Evolutionary conservation across 495 filamentous ascomycete species (phyloP).

Genomic region (Hyaloscypha finlandica): DNA sequence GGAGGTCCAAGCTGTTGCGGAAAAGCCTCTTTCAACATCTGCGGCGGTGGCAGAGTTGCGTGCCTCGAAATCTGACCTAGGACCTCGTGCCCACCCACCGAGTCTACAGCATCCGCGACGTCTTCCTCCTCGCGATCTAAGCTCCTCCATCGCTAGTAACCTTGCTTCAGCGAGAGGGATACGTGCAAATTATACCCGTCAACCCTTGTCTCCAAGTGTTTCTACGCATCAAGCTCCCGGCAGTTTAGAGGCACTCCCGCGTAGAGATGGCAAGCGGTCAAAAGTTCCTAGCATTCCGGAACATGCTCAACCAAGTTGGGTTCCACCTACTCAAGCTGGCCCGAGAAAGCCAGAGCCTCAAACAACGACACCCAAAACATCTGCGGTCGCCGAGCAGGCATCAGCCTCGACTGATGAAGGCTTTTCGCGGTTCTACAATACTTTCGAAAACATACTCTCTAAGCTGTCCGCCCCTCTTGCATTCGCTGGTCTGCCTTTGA

Average conservation of each 20-base stretch:
- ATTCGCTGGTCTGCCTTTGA: slow-evolving; percentile 85
- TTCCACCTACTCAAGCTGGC: slow-evolving; percentile 38
- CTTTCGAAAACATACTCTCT: slow-evolving; percentile 81
- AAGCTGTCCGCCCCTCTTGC: slow-evolving; percentile 84
- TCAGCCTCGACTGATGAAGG: slow-evolving; percentile 62
- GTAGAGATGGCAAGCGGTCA: slow-evolving; percentile 44
- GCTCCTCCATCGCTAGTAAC: slow-evolving; percentile 89
- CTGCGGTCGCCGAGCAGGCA: slow-evolving; percentile 32
- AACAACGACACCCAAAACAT: slow-evolving; percentile 18
- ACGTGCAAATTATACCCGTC: slow-evolving; percentile 63
- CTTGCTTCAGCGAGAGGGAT: slow-evolving; percentile 88
- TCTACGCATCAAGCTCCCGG: slow-evolving; percentile 76
- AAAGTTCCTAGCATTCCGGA: slow-evolving; percentile 41
- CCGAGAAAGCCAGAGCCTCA: slow-evolving; percentile 32
- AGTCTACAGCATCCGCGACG: slow-evolving; percentile 47
- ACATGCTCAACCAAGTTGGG: slow-evolving; percentile 44
- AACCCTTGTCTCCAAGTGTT: slow-evolving; percentile 67
- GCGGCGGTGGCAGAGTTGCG: slow-evolving; percentile 34
- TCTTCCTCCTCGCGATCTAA: slow-evolving; percentile 61
- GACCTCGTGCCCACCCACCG: slow-evolving; percentile 34
- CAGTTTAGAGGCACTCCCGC: slow-evolving; percentile 61
- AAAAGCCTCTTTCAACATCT: slow-evolving; percentile 35
- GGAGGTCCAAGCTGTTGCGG: slow-evolving; percentile 28
- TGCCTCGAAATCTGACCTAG: slow-evolving; percentile 34
- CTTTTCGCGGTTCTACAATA: slow-evolving; percentile 87